phyloP scores from a whole-genome alignment of 176 grass and related monocot genomes.

The Aegilops umbellulata region DNA sequence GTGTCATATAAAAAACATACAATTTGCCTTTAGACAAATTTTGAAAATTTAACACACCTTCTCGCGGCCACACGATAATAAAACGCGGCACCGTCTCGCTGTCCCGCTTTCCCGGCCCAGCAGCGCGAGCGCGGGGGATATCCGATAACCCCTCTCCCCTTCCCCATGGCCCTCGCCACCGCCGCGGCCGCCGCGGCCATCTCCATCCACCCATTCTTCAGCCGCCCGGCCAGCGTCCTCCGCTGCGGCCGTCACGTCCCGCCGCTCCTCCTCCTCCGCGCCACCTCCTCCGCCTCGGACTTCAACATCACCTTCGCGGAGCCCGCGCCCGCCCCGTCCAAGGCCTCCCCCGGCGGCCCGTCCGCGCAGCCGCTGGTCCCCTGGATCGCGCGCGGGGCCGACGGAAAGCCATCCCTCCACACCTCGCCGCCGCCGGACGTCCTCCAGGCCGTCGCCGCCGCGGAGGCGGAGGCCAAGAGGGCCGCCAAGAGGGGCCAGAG shows the following conservation, averaged over 20 bases:
- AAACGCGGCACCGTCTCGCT: neutral
- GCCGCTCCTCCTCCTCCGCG: conserved; percentile 47
- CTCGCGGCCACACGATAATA: too few species aligned
- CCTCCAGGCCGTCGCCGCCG: conserved; percentile 52
- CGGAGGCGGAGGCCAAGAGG: conserved; percentile 51
- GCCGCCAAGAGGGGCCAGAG: conserved; percentile 39
- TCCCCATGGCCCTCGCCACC: conserved; percentile 5
- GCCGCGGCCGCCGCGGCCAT: conserved; percentile 29
- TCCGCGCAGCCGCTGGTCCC: conserved; percentile 51
- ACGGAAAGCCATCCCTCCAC: conserved; percentile 53
- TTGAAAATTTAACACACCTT: too few species aligned
- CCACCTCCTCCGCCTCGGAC: conserved; percentile 24
- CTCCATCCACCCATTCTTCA: conserved; percentile 34
- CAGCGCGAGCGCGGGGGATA: conserved; percentile 20
- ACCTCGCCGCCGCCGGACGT: conserved; percentile 53
- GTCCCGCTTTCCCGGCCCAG: neutral
- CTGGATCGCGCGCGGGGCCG: conserved; percentile 60
- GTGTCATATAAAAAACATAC: too few species aligned
- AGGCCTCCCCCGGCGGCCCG: conserved; percentile 18
- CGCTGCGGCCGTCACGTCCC: conserved; percentile 31
- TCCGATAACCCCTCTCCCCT: conserved; percentile 26
- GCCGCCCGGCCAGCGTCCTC: conserved; percentile 26
- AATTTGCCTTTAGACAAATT: too few species aligned
- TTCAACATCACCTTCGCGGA: conserved; percentile 82
- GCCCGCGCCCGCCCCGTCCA: conserved; percentile 26